phyloP scores from a whole-genome alignment of 225 moss, liverwort and hornwort genomes.

The Rhytidiadelphus loreus region DNA sequence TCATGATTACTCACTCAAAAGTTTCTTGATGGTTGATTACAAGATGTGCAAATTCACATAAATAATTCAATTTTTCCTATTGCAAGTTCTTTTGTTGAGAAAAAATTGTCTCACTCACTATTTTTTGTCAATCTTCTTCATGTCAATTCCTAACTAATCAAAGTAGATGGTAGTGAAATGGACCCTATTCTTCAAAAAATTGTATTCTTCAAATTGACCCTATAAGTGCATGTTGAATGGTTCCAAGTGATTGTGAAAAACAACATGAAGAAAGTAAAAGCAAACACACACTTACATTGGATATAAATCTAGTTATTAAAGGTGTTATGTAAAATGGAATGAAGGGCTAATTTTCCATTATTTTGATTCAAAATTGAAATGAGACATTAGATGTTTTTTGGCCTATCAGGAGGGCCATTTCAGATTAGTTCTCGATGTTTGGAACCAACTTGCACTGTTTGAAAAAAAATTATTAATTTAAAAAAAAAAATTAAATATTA shows the following conservation, averaged over 20 bases:
- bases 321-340: too few relatives aligned
- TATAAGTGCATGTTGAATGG: background rate
- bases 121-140: background rate
- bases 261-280: background rate
- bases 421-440: too few relatives aligned
- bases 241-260: background rate
- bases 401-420: too few relatives aligned
- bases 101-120: background rate
- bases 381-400: too few relatives aligned
- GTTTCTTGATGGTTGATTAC: background rate
- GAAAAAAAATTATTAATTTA: too few relatives aligned
- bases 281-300: rapidly evolving
- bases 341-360: too few relatives aligned
- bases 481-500: too few relatives aligned
- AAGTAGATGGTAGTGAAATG: background rate
- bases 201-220: rapidly evolving
- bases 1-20: background rate
- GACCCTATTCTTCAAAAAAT: background rate
- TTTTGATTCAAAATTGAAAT: too few relatives aligned
- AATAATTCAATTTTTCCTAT: background rate
- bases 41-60: background rate
- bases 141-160: background rate
- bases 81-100: background rate
- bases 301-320: too few relatives aligned
- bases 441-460: too few relatives aligned